These are phyloP conservation scores for Acephala macrosclerotiorum DNA, from an alignment of 2,329 filamentous ascomycete genomes.

Conservation along the genomic window DNA sequence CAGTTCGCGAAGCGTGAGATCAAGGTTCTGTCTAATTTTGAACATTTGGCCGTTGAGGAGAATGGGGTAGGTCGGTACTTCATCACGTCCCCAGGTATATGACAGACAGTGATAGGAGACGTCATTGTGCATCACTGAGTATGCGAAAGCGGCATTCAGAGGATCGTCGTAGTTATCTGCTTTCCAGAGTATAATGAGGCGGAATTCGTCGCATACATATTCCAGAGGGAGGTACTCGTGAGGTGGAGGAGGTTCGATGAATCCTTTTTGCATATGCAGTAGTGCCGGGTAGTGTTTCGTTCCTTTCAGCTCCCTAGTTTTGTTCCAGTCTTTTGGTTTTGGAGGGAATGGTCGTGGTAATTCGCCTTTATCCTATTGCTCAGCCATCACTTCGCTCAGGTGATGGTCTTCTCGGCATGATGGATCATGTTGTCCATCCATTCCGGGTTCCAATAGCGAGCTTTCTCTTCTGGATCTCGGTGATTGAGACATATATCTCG, in stretches of 20 bases:
- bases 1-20: constrained; percentile 12
- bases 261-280: constrained; percentile 3
- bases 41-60: constrained; percentile 24
- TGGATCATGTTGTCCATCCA: constrained; percentile 27
- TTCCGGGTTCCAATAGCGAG: constrained; percentile 23
- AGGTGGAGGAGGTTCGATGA: neutral
- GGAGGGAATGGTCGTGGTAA: constrained; percentile 14
- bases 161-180: constrained; percentile 20
- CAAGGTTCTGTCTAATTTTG: constrained; percentile 24
- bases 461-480: constrained; percentile 17
- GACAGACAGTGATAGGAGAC: constrained; percentile 21
- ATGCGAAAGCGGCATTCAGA: constrained; percentile 15
- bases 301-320: neutral
- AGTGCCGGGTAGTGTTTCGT: neutral
- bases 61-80: constrained; percentile 14
- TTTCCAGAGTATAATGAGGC: constrained; percentile 16
- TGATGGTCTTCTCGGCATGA: constrained; percentile 16
- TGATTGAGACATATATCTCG: constrained; percentile 23
- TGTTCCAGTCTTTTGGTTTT: constrained; percentile 9
- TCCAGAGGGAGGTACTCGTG: constrained; percentile 24
- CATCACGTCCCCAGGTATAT: constrained; percentile 25
- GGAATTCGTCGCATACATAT: constrained; percentile 20
- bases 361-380: constrained; percentile 20
- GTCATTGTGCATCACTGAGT: constrained; percentile 18
- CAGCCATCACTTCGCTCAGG: constrained; percentile 24